Percentiles rank a stretch among this genome's conserved stretches.
Evolutionary conservation across 768 basidiomycete genomes (phyloP).

Genomic region (Russula abietina): DNA sequence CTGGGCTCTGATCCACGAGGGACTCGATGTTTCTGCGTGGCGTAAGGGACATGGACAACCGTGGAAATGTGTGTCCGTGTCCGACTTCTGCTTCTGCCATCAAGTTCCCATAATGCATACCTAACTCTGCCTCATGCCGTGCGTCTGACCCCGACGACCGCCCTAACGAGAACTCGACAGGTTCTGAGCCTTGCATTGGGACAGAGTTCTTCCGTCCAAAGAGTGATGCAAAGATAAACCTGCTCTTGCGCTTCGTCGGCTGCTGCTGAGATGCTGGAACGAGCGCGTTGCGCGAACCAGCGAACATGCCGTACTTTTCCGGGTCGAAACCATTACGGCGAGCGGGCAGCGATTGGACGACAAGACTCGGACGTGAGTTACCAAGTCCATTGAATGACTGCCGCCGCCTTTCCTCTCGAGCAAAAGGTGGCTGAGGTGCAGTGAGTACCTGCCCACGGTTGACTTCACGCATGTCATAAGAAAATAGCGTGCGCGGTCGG

Average conservation of each 20-base stretch:
- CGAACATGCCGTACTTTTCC: slow-evolving; percentile 64
- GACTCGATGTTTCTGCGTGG: slow-evolving; percentile 71
- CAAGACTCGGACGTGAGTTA: slow-evolving; percentile 46
- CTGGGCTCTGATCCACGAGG: slow-evolving; percentile 75
- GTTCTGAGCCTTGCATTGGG: slow-evolving; percentile 19
- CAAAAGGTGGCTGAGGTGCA: slow-evolving; percentile 62
- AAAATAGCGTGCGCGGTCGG: slow-evolving; percentile 62
- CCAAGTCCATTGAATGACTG: slow-evolving; percentile 73
- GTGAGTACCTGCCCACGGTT: slow-evolving; percentile 46
- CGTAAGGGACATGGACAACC: slow-evolving; percentile 48
- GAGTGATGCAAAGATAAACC: slow-evolving; percentile 60
- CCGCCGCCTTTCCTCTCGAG: slow-evolving; percentile 48
- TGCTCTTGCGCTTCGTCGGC: slow-evolving; percentile 60
- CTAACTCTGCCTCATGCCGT: slow-evolving; percentile 41
- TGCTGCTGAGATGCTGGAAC: slow-evolving; percentile 26
- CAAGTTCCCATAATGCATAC: slow-evolving; percentile 47
- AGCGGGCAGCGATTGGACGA: slow-evolving; percentile 43
- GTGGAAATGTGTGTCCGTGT: slow-evolving; percentile 35
- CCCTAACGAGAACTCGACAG: slow-evolving; percentile 26
- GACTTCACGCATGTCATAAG: slow-evolving; percentile 51
- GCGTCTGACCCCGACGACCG: slow-evolving; percentile 31
- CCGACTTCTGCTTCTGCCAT: slow-evolving; percentile 42
- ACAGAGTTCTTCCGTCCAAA: slow-evolving; percentile 50
- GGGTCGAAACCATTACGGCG: slow-evolving; percentile 22
- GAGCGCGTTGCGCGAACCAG: slow-evolving; percentile 56